Evolutionary conservation across 805 yeast species (phyloP), one percentile per base, ranked within the genome.

Genomic region (Kuraishia floccosa): DNA sequence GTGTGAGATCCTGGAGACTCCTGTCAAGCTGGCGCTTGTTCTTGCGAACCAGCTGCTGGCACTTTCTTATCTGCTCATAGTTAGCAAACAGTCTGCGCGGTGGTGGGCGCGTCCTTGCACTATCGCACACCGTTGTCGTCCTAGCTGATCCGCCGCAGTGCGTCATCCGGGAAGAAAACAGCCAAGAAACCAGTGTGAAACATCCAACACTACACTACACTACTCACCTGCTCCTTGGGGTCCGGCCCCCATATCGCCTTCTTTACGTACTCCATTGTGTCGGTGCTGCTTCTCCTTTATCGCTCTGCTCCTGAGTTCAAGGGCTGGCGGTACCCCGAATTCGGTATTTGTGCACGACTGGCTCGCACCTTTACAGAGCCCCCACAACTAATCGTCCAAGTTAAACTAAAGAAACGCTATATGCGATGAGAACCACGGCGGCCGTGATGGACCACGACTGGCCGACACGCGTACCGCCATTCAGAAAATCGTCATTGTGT

Each of bases 221-320:
- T 9, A 60, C 71, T 30, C 52, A 66, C 76, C 46, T 80, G 94
- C 46, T 84, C 97, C 46, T 79, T 78, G 25, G 96, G 96, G 49
- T 87, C 96, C 0, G 97, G 96, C 1, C 98, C 98, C 80, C 93
- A 89, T 24, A 89, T 77, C 4, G 87, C 82, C 49, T 78, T 76
- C 58, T 84, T 87, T 21, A 89, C 52, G 50, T 65, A 79, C 49
- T 89, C 85, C 97, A 89, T 89, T 9, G 18, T n/a, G n/a, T n/a
- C n/a, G n/a, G n/a, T 28, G 7, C 18, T 10, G 5, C 17, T 20
- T 10, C n/a, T 27, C 7, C n/a, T n/a, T n/a, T n/a, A n/a, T n/a
- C n/a, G n/a, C n/a, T n/a, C n/a, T n/a, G n/a, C n/a, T n/a, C n/a
- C n/a, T n/a, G n/a, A n/a, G n/a, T n/a, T n/a, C n/a, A n/a, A n/a